A percentile compares a stretch with the other conserved stretches of the same genome.
phyloP scores from a whole-genome alignment of 1,139 yeast genomes.

The Saccharomyces pastorianus region DNA sequence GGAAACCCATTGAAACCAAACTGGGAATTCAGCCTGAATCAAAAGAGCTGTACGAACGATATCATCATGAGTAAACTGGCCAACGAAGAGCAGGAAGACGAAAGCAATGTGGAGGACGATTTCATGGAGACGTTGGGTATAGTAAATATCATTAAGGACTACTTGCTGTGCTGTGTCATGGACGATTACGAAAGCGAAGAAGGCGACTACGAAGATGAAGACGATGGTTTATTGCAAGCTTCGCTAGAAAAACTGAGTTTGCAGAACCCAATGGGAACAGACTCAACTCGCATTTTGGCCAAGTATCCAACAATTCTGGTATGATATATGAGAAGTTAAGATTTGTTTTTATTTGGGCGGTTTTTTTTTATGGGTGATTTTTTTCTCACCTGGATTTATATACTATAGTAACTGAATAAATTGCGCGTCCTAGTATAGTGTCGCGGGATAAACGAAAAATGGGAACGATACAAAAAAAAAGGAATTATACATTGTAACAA shows the following conservation, averaged over 20 bases:
- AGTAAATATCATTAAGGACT: constrained; percentile 25
- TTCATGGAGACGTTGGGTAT: constrained; percentile 10
- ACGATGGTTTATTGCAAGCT: background rate
- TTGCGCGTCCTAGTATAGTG: background rate
- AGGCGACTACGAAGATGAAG: constrained; percentile 6
- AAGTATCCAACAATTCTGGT: constrained; percentile 13
- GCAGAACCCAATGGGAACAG: background rate
- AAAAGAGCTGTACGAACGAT: constrained; percentile 17
- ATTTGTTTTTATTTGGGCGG: too few species aligned
- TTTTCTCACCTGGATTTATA: too few species aligned
- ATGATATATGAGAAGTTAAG: background rate
- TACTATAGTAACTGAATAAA: background rate
- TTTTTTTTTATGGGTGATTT: background rate
- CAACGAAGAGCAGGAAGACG: constrained; percentile 10
- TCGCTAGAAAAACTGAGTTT: background rate
- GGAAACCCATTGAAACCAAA: background rate
- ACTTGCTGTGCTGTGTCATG: constrained; percentile 22
- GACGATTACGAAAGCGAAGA: constrained; percentile 19
- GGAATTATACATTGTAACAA: too few species aligned
- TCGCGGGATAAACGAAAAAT: background rate
- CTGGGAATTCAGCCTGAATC: constrained; percentile 16
- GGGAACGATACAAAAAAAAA: background rate
- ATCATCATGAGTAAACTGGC: constrained; percentile 2
- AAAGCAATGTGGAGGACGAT: constrained; percentile 6
- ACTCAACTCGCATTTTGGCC: constrained; percentile 2